phyloP scores from a whole-genome alignment of 805 yeast genomes.

The Pichia exigua region DNA sequence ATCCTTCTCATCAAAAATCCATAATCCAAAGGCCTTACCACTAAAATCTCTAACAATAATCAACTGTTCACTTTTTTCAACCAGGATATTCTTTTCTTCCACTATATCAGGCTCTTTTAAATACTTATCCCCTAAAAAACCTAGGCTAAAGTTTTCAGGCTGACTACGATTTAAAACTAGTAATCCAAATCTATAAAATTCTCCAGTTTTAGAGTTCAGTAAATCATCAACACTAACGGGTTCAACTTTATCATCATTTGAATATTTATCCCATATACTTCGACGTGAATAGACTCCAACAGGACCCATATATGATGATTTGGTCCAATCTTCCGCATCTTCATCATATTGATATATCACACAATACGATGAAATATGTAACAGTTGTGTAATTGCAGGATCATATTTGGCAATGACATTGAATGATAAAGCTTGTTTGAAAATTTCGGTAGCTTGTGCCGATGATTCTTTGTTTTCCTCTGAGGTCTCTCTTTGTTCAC shows the following conservation, averaged over 20 bases:
- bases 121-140: conserved; percentile 50
- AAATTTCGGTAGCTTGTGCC: conserved; percentile 48
- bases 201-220: conserved; percentile 26
- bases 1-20: conserved; percentile 68
- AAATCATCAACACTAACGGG: conserved; percentile 22
- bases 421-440: conserved; percentile 60
- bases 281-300: conserved; percentile 44
- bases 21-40: conserved; percentile 69
- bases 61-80: conserved; percentile 61
- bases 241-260: conserved; percentile 3
- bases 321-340: conserved; percentile 55
- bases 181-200: conserved; percentile 54
- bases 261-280: conserved; percentile 4
- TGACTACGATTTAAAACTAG: conserved; percentile 59
- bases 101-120: conserved; percentile 19
- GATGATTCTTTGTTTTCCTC: conserved; percentile 32
- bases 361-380: conserved; percentile 64
- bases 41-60: conserved; percentile 59
- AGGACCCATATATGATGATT: conserved; percentile 63
- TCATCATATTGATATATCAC: conserved; percentile 58
- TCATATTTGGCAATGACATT: conserved; percentile 75
- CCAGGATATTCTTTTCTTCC: conserved; percentile 41
- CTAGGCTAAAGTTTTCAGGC: conserved; percentile 67
- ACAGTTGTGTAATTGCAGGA: conserved; percentile 57
- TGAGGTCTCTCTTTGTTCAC: neutral